Base-by-base conservation (phyloP, 225 moss, liverwort and hornwort genomes). In the Straminergon stramineum region DNA sequence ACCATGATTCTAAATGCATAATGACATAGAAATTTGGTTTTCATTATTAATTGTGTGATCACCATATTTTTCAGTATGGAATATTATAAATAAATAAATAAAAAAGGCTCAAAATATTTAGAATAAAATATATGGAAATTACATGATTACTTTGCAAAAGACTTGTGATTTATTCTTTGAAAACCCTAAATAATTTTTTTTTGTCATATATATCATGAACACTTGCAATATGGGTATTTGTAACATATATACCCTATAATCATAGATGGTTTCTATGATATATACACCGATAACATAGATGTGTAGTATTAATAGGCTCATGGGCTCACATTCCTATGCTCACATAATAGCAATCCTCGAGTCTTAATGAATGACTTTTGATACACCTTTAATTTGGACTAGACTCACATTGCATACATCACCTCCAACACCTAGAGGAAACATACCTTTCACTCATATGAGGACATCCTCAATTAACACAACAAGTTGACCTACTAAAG, bases 401-500 rank as follows among this genome's bases (percentile, higher is more conserved):
- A 53, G 5, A 76, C 0, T 35, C 22, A 8, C 3, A 53, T 77
- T 53, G 22, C 31, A 53, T 5, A 21, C 2, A 34, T 52, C 22
- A 34, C 13, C 13, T 0, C 13, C 21, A 20, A 52, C 3, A 34
- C 30, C 15, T 52, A 34, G 2, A 13, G 1, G 11, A 2, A 13
- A 6, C 2, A 76, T 32, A 51, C 20, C 4, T 16, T 8, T 32
- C 7, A 52, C 0, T 31, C 0, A 7, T 20, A 11, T 52, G 1
- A 52, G 1, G 14, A 52, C 5, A 14, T 53, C 8, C 0, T 35
- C 22, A 35, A 35, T 77, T 8, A 7, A 17, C 6, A 8, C 3
- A 1, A 0, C 21, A 34, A 53, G 22, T 1, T 10, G 17, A 30
- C 6, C 4, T 0, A 0, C 74, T 30, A 22, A 53, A 53, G 35